Evolutionary conservation across 2,329 filamentous ascomycete species (phyloP).

Genomic region (Fusarium irregulare): DNA sequence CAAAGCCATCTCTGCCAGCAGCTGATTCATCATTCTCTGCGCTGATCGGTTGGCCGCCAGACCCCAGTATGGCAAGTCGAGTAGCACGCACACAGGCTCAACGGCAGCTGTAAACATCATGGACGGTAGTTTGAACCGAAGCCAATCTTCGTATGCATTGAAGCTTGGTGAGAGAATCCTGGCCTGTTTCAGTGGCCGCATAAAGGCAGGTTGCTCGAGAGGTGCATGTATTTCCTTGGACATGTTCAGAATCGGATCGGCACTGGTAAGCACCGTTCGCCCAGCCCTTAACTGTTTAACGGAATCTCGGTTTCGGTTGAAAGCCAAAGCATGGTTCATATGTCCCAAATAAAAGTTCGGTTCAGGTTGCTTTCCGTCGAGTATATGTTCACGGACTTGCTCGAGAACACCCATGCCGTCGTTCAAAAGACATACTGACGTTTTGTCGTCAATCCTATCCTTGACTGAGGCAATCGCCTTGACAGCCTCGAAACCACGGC

Average conservation of each 20-base stretch:
- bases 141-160: constrained; percentile 58
- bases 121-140: constrained; percentile 81
- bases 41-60: constrained; percentile 75
- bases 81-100: constrained; percentile 82
- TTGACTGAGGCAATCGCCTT: constrained; percentile 69
- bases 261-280: constrained; percentile 48
- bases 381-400: constrained; percentile 76
- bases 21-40: constrained; percentile 72
- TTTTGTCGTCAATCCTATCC: constrained; percentile 73
- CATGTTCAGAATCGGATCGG: constrained; percentile 26
- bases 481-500: constrained; percentile 64
- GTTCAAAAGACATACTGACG: constrained; percentile 80
- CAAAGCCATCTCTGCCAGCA: constrained; percentile 78
- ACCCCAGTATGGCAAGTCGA: constrained; percentile 80
- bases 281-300: constrained; percentile 53
- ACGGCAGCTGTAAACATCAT: constrained; percentile 81
- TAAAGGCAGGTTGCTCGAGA: constrained; percentile 38
- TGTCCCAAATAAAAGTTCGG: constrained; percentile 83
- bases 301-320: constrained; percentile 54
- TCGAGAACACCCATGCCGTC: constrained; percentile 89
- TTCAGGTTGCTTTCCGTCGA: constrained; percentile 70
- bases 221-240: constrained; percentile 33
- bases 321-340: constrained; percentile 60
- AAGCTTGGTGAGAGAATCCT: constrained; percentile 40
- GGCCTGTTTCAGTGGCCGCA: constrained; percentile 34